Base-by-base conservation (phyloP, 2,329 filamentous ascomycete species). In the Colletotrichum sidae region DNA sequence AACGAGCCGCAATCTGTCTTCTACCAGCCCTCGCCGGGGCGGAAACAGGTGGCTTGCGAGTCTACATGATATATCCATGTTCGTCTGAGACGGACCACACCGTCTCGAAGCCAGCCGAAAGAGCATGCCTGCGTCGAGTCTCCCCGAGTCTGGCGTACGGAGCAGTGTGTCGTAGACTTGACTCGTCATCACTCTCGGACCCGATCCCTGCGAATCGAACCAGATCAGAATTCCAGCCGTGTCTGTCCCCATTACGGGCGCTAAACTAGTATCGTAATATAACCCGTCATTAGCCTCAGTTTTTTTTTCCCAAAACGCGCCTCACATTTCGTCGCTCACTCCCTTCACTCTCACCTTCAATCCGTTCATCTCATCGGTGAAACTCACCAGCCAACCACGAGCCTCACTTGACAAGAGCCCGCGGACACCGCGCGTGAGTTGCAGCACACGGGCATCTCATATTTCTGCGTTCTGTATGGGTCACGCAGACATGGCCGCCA, bases 221-320 rank as follows among this genome's bases (percentile, higher is more conserved):
- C 62, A 55, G 57, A 4, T 25, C 4, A 25, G 25, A 25, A 61
- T 55, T n/a, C 39, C 57, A 37, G 33, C 41, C 3, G 11, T n/a
- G 41, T 25, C 25, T 5, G 25, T 25, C 52, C 7, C 63, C 58
- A 41, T 61, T 47, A 12, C 63, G 63, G 58, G n/a, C 63, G 63
- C 63, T 66, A 66, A 62, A 53, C 53, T 63, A 53, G 47, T 50
- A 37, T 53, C 34, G 62, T 63, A 52, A 62, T 63, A 66, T 66
- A 57, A 57, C 33, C 52, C 63, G 58, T 62, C 47, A 35, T 52
- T 62, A 62, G 46, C 41, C 58, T 65, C 46, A 49, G 56, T 46
- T 45, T 17, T 17, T 17, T 65, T 56, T 15, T 15, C 15, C 15
- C 49, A 35, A 25, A 52, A 47, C 13, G 37, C 33, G 38, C 51